Percentiles rank a stretch among this genome's conserved stretches.
Conservation (phyloP, 495 filamentous ascomycete species). For the Xylona heveae region DNA sequence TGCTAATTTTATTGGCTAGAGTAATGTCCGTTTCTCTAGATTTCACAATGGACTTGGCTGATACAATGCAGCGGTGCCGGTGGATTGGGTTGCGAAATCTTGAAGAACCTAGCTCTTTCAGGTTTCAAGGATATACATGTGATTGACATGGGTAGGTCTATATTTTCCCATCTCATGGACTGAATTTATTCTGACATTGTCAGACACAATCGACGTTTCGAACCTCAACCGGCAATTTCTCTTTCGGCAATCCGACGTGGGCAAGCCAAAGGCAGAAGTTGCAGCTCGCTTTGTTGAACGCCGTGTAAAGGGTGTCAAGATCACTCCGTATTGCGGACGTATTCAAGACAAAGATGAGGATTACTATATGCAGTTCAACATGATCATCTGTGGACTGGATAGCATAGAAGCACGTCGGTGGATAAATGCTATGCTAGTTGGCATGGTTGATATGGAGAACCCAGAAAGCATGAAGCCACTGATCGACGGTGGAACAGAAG, state of each 20-base stretch:
- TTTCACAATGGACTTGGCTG: no score
- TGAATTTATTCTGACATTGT: constrained; percentile 3
- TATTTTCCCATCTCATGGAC: neutral
- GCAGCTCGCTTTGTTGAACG: constrained; percentile 80
- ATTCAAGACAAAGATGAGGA: constrained; percentile 96
- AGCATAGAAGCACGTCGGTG: constrained; percentile 92
- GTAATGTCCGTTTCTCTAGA: constrained; percentile 30
- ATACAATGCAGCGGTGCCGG: constrained; percentile 66
- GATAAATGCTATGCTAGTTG: constrained; percentile 89
- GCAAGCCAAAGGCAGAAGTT: constrained; percentile 81
- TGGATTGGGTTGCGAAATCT: constrained; percentile 85
- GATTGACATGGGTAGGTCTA: constrained; percentile 75
- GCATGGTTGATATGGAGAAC: constrained; percentile 65
- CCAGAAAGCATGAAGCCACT: constrained; percentile 73
- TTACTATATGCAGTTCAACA: constrained; percentile 94
- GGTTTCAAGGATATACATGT: constrained; percentile 96
- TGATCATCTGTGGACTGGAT: constrained; percentile 90
- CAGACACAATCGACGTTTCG: constrained; percentile 92
- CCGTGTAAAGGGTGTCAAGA: constrained; percentile 72
- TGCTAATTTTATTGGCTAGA: constrained; percentile 10
- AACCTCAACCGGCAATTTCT: constrained; percentile 98
- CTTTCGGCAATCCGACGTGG: constrained; percentile 81
- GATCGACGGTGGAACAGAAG: constrained; percentile 94
- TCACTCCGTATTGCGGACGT: constrained; percentile 79
- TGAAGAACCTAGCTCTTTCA: constrained; percentile 90